Conservation (phyloP, 441 rosid genomes). For the Arabidopsis hybrid region DNA sequence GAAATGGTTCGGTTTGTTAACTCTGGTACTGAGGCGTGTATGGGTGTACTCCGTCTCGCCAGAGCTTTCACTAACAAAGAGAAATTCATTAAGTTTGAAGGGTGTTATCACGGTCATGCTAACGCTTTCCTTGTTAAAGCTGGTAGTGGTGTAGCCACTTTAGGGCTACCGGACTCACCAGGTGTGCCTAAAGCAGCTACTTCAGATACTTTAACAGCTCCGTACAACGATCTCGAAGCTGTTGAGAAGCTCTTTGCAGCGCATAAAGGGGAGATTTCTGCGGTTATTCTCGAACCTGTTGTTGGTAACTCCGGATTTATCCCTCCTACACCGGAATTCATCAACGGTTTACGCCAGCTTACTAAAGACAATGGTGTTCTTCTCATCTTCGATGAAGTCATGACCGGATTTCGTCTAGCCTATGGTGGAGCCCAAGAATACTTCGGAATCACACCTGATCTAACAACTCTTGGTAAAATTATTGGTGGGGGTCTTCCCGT, state of each 20-base stretch:
- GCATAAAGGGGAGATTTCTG: constrained; percentile 78
- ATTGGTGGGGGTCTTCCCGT: constrained; percentile 97
- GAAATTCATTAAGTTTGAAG: constrained; percentile 87
- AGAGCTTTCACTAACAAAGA: constrained; percentile 77
- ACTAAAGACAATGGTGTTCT: constrained; percentile 70
- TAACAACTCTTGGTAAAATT: constrained; percentile 88
- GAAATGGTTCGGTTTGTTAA: constrained; percentile 95
- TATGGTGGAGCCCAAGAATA: constrained; percentile 97
- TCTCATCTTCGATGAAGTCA: constrained; percentile 91
- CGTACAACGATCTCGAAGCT: constrained; percentile 69
- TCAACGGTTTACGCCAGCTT: constrained; percentile 60
- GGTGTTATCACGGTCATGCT: constrained; percentile 97
- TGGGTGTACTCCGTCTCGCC: constrained; percentile 93
- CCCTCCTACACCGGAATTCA: constrained; percentile 74
- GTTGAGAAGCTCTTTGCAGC: constrained; percentile 62
- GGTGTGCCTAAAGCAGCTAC: constrained; percentile 91
- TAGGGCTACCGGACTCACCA: constrained; percentile 92
- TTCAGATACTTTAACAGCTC: constrained; percentile 75
- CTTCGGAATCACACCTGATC: constrained; percentile 79
- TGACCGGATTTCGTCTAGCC: constrained; percentile 90
- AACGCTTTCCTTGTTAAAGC: constrained; percentile 94
- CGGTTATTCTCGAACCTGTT: constrained; percentile 86
- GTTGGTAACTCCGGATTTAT: constrained; percentile 92
- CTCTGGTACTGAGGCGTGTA: constrained; percentile 97
- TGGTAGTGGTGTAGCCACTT: constrained; percentile 95